Base-by-base conservation (phyloP, 2,329 filamentous ascomycete species). In the Sarocladium kiliense region DNA sequence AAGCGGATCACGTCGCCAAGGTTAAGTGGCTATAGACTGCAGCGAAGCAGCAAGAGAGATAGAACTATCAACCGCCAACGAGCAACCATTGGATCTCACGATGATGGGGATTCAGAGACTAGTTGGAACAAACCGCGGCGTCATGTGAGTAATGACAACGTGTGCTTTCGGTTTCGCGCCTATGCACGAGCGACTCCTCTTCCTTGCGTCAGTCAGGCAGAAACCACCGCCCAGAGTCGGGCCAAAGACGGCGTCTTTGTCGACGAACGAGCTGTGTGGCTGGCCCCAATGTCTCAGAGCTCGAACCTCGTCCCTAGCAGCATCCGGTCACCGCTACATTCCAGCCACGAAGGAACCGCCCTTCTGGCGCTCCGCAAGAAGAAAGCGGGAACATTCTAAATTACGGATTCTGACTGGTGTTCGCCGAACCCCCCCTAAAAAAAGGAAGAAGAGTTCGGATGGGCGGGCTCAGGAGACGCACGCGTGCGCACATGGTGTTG, bases 1-100 rank as follows among this genome's bases (percentile, higher is more conserved):
- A 96, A 77, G 84, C 86, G 23, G 94, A 97, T 68, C 93, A 97
- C 71, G 76, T 97, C 62, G 86, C 90, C 37, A 97, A 97, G 75
- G 78, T 91, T 84, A 91, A 88, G 68, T 94, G 93, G 63, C 74
- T 94, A 58, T 82, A 68, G 47, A 30, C 5, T n/a, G 16, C 18
- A 49, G 41, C 41, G n/a, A 51, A 36, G 58, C 34, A 7, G 39
- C 14, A 42, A 21, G 54, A 51, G 21, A 21, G 27, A 32, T 2
- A 25, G 21, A 41, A 41, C 30, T 30, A 50, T 50, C 45, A 11
- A 12, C 45, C 6, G n/a, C n/a, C 7, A 39, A 39, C 36, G 9
- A 39, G 26, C 44, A 18, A 18, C 30, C 44, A 49, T 49, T 49
- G 44, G 44, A 49, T 49, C 44, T 49, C 44, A 49, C 41, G 47